Evolutionary conservation across 1,139 yeast genomes (phyloP).

Genomic region (Taphrina flavorubra): DNA sequence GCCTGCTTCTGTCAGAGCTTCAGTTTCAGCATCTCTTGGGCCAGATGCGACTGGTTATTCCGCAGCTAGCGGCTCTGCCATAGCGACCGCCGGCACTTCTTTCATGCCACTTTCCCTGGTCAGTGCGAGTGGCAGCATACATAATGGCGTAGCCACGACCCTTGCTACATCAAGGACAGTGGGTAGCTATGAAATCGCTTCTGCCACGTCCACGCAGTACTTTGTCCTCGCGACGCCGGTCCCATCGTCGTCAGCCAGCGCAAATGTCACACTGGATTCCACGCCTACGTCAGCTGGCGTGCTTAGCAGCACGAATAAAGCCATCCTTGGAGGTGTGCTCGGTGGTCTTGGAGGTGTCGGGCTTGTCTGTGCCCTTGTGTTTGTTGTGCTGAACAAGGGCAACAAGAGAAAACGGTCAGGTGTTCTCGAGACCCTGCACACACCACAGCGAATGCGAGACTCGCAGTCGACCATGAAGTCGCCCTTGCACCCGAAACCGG

Average conservation of each 20-base stretch:
- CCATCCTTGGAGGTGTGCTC: conserved; percentile 25
- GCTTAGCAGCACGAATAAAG: conserved; percentile 9
- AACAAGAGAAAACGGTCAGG: conserved; percentile 18
- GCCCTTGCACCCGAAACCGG: neutral
- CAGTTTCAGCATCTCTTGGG: neutral
- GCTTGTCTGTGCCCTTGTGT: conserved; percentile 16
- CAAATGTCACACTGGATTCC: neutral
- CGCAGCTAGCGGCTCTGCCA: neutral
- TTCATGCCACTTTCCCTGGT: neutral
- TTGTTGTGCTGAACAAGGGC: conserved; percentile 16
- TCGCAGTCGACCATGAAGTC: neutral
- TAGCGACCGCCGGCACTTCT: neutral
- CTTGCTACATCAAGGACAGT: conserved; percentile 5
- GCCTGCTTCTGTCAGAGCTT: neutral
- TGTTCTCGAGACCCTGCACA: neutral
- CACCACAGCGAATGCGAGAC: conserved; percentile 28
- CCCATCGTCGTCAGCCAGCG: neutral
- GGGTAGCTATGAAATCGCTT: neutral
- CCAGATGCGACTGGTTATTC: neutral
- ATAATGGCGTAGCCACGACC: neutral
- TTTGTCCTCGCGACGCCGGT: neutral
- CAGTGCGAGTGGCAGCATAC: neutral
- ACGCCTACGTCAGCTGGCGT: neutral
- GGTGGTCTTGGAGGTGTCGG: conserved; percentile 31
- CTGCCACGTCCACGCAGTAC: neutral